Base-by-base conservation (phyloP, 306 rosid species). In the Erythrophleum fordii region DNA sequence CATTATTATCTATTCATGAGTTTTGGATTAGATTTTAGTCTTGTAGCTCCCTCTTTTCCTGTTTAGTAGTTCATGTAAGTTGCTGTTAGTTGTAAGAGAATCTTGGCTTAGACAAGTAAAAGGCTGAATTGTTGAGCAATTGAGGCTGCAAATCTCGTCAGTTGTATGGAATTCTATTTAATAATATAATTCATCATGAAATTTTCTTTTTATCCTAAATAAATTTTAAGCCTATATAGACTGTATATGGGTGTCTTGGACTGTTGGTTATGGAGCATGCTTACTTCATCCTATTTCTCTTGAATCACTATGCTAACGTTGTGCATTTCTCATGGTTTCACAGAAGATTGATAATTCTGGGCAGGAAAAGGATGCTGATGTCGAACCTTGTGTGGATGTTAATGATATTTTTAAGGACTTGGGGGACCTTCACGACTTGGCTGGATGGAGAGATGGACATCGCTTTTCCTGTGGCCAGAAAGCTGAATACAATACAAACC, bases 381-480 rank as follows among this genome's bases (percentile, higher is more conserved):
- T 14, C 0, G 8, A n/a, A 29, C 83, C 45, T 59, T 12, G 28
- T 72, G 1, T 11, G 8, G 80, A 74, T 67, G 78, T 35, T 44
- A 68, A 59, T 72, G 83, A 68, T 59, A 71, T 86, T 35, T 84
- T 73, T 58, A 44, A n/a, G 28, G 84, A 49, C 53, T 72, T 89
- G 29, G 91, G 80, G 41, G 91, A 80, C 56, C 76, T 86, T 79
- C 69, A 72, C 69, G 60, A 75, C 78, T 41, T 75, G 35, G 37
- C 37, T 73, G 44, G 62, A 66, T 75, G 65, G 13, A 68, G 53
- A 22, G 81, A 75, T 18, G 62, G 44, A 53, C 28, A 18, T 29
- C 34, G 48, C 39, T 59, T 65, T 52, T 62, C 60, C 41, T 11
- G 42, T 72, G 84, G 85, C 73, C 67, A 72, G 25, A 34, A 16